A percentile compares a stretch with the other conserved stretches of the same genome.
Evolutionary conservation across 176 grass and related monocot species (phyloP).

Genomic region (Phyllostachys edulis): DNA sequence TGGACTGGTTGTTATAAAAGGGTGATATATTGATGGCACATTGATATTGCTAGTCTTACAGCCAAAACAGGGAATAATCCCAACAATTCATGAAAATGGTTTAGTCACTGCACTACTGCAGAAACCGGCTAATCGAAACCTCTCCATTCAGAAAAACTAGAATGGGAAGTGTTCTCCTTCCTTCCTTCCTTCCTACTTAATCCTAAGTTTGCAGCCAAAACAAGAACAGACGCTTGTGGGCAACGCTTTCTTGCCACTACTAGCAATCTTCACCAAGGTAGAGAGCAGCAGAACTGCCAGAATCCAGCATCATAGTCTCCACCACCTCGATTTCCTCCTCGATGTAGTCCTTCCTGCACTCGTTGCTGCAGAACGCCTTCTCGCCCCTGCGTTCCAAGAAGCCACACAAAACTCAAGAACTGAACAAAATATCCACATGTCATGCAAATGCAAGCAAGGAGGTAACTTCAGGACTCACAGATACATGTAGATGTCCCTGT

Average conservation of each 20-base stretch:
- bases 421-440: neutral
- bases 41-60: conserved; percentile 21
- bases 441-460: neutral
- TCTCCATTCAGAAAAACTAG: conserved; percentile 49
- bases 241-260: neutral
- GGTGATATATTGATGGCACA: conserved; percentile 34
- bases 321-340: conserved; percentile 58
- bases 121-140: neutral
- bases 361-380: conserved; percentile 82
- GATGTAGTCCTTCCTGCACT: conserved; percentile 67
- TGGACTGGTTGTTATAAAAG: neutral
- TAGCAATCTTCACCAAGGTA: conserved; percentile 16
- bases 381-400: conserved; percentile 55
- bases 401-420: neutral
- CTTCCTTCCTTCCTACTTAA: neutral
- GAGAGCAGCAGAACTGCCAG: neutral
- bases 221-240: conserved; percentile 4
- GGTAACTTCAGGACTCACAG: conserved; percentile 41
- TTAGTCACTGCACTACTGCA: conserved; percentile 19
- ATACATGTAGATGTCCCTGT: conserved; percentile 76
- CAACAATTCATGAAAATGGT: conserved; percentile 36
- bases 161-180: conserved; percentile 36
- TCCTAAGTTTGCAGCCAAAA: neutral
- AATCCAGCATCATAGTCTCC: conserved; percentile 31
- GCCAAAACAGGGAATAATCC: conserved; percentile 6